Base-by-base conservation (phyloP, 495 filamentous ascomycete species). In the Cladorrhinum samala region DNA sequence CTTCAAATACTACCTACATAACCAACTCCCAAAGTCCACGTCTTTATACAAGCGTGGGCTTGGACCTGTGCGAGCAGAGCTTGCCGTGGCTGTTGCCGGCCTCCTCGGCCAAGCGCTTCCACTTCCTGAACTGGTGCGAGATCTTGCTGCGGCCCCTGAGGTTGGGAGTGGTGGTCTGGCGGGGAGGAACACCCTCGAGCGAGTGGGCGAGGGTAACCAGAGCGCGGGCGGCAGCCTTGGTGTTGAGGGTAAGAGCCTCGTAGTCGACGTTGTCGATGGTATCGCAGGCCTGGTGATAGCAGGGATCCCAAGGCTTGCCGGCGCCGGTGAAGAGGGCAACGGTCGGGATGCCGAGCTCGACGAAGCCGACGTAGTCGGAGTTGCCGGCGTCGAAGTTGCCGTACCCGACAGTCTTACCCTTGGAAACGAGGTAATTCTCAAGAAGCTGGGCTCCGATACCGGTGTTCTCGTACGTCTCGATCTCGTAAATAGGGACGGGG, bases 281-380 rank as follows among this genome's bases (percentile, higher is more conserved):
- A 58, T 89, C 86, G 2, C 78, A 77, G 0, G 70, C 73, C 3
- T 64, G 58, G 65, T 89, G 85, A 57, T 87, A 88, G 66, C 86
- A 83, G 7, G 62, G 60, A 63, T 88, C 86, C 50, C 73, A 79
- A 9, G 73, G 66, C 2, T 75, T 68, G 36, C 80, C 82, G 2
- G 83, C 83, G 18, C 85, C 86, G 9, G 85, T 85, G 64, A 83
- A 83, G 21, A 86, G 63, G 1, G 82, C 82, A 20, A 81, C 80
- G 5, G 68, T 68, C 0, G 86, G 78, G 41, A 88, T 80, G 27
- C 81, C 81, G 9, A 66, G 69, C 14, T 79, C 74, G 17, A 83
- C 69, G 63, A 89, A 89, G 0, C 83, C 77, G 19, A 73, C 78
- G 58, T 88, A 87, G 63, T 89, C 86, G 20, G 78, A 83, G 24